Evolutionary conservation across 2,329 filamentous ascomycete species (phyloP), one percentile per base, ranked within the genome.

Genomic region (Cordyceps fumosorosea): DNA sequence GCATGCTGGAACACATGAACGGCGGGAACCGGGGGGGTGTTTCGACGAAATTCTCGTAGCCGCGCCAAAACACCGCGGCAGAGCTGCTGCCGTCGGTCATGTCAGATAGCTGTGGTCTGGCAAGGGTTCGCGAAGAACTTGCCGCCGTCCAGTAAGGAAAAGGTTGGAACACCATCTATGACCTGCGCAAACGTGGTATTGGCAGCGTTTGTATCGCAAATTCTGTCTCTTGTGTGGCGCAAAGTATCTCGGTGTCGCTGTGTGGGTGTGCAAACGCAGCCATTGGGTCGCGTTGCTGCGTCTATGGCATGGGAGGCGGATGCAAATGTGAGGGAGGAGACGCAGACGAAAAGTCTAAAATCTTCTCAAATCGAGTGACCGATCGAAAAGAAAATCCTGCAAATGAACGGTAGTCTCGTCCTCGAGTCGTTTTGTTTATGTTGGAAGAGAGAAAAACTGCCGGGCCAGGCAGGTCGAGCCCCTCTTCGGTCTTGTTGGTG

Each of bases 121-220:
- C 42, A 4, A 58, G 45, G 10, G 40, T 56, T 2, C 45, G n/a
- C 12, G 53, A 52, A 0, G 40, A 48, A 16, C 22, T 18, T 18
- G 5, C 54, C 45, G n/a, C 67, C 61, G 6, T 47, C 56, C 0
- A 57, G 60, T 0, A 65, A 58, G 3, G 59, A 40, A 1, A n/a
- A 18, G 1, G 66, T 14, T 0, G 68, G 69, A 3, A 71, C 5
- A 0, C 68, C 69, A 6, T 72, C 69, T 0, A 70, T 57, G 0
- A 70, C 67, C 26, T 72, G 66, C 4, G 66, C 66, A 47, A 65
- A 70, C 10, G 66, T 68, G 0, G 12, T 5, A 8, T 67, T 64
- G 10, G 66, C 65, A 16, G 67, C 20, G 0, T 63, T 48, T 2
- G 63, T 68, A 5, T 37, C 37, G 2, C 69, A 56, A 68, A 68